Conservation (phyloP, 2,329 filamentous ascomycete species). For the Phyllosticta citribraziliensis region DNA sequence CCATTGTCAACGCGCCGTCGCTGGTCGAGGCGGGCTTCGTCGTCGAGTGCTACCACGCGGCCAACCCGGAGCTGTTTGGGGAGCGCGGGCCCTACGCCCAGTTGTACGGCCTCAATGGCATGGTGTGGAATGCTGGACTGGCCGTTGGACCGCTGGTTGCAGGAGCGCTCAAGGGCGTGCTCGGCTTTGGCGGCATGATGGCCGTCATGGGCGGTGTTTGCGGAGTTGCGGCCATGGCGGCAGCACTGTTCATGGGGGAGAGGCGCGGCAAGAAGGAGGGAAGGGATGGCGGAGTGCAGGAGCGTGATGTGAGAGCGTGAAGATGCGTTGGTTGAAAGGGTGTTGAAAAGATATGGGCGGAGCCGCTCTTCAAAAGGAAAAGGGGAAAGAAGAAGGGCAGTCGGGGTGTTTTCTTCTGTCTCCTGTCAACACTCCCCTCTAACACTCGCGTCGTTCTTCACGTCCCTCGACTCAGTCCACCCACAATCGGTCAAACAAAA, state of each 20-base stretch:
- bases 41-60: constrained; percentile 45
- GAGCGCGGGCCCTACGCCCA: constrained; percentile 52
- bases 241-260: constrained; percentile 3
- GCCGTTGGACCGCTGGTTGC: constrained; percentile 50
- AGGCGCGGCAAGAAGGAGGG: not conserved
- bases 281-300: not conserved
- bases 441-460: too few species aligned
- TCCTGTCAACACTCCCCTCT: too few species aligned
- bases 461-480: too few species aligned
- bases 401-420: too few species aligned
- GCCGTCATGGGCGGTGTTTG: constrained; percentile 39
- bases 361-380: not conserved
- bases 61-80: constrained; percentile 47
- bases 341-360: not conserved
- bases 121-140: constrained; percentile 51
- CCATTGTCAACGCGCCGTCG: constrained; percentile 43
- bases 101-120: constrained; percentile 54
- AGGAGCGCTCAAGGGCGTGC: constrained; percentile 40
- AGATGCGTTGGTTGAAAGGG: not conserved
- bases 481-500: too few species aligned
- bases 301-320: not conserved
- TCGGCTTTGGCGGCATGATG: constrained; percentile 52
- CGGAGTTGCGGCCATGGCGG: constrained; percentile 29
- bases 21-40: constrained; percentile 49
- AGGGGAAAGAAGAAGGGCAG: too few species aligned